Conservation (phyloP, 202 grass and related monocot genomes). For the Panicum hallii region DNA sequence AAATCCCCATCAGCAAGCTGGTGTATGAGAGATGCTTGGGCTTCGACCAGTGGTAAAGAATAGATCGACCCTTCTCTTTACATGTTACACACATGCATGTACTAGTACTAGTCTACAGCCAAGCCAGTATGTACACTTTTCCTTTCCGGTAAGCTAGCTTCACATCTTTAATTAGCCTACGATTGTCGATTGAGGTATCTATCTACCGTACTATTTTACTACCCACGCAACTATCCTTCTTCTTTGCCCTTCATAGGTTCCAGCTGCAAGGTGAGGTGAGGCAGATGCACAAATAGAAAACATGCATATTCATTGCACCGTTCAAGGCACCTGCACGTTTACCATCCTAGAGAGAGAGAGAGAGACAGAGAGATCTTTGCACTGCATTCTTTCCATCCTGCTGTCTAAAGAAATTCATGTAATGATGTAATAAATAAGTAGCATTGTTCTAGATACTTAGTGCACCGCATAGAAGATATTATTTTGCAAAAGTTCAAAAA, state of each 20-base stretch:
- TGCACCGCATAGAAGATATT: background rate
- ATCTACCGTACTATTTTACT: background rate
- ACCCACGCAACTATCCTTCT: background rate
- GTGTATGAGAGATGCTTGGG: background rate
- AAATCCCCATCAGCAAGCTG: background rate
- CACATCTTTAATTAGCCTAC: background rate
- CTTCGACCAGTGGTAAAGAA: slow-evolving; percentile 32
- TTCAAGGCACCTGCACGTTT: background rate
- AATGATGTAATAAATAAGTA: background rate
- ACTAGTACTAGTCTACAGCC: background rate
- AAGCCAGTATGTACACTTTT: slow-evolving; percentile 29
- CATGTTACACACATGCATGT: background rate
- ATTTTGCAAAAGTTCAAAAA: background rate
- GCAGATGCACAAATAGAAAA: background rate
- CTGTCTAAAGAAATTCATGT: no score
- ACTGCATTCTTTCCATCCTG: no score
- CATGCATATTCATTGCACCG: background rate
- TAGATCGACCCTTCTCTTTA: background rate
- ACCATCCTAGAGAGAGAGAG: background rate
- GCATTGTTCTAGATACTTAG: background rate
- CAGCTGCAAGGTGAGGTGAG: background rate
- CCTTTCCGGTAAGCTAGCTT: slow-evolving; percentile 27
- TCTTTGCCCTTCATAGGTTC: background rate
- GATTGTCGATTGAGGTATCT: background rate
- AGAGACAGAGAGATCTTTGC: no score